Base-by-base conservation (phyloP, 2,329 filamentous ascomycete genomes). In the Aphanocladium album region DNA sequence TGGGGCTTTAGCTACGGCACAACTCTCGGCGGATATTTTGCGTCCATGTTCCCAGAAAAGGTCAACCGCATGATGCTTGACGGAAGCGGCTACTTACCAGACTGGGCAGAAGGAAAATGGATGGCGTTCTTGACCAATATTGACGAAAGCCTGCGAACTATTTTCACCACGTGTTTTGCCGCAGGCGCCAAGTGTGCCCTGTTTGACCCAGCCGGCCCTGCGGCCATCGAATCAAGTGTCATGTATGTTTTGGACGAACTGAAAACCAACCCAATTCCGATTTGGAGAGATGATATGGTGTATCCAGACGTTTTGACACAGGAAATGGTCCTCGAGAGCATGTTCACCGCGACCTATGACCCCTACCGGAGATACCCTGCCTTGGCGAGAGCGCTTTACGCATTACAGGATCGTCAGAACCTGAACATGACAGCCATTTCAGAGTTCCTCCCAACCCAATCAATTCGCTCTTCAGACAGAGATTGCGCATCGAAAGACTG, bases 1-100 rank as follows among this genome's bases (percentile, higher is more conserved):
- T 77, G 78, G 72, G 80, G 80, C 0, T 76, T 82, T 59, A 80
- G 78, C 11, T 83, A 83, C 27, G 72, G 73, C 19, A 73, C 71
- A 2, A 21, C 71, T 0, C 65, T 75, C 0, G 73, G 73, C 1
- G 72, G 72, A 45, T 70, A 70, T 30, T 72, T 75, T 61, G 70
- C 72, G 3, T 71, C 72, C 25, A 67, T 75, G 68, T 75, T 71
- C 30, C 71, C 73, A 0, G 71, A 66, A 0, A 67, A 72, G 2
- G 65, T 80, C 8, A 76, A 71, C 0, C 72, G 77, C 16, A 68
- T 81, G 59, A 69, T 79, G 4, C 68, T 79, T 2, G 77, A 78
- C 19, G 75, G 71, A 1, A 71, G 77, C 4, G 67, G 64, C n/a
- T 69, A 79, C 16, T 33, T 53, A 5, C 50, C 35, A 5, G 50